Evolutionary conservation across 257 asterid genomes (phyloP).

Genomic region (Solanum medicagineum): DNA sequence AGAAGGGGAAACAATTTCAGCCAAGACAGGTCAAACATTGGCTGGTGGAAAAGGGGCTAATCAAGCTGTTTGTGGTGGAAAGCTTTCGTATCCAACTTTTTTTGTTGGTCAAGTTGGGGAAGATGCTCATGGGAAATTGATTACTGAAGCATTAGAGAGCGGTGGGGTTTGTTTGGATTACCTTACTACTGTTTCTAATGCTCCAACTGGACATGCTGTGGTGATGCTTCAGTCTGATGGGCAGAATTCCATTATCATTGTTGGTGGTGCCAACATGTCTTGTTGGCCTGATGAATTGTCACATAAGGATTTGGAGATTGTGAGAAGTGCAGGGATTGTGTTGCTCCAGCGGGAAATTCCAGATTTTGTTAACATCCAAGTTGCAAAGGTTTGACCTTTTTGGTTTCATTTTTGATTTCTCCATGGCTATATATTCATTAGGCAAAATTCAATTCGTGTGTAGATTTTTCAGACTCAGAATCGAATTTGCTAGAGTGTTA

Average conservation of each 20-base stretch:
- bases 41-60: conserved; percentile 98
- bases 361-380: conserved; percentile 71
- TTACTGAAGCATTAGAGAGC: conserved; percentile 44
- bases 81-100: conserved; percentile 56
- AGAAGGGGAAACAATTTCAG: conserved; percentile 84
- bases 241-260: conserved; percentile 79
- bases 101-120: conserved; percentile 83
- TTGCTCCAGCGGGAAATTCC: conserved; percentile 98
- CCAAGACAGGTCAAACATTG: conserved; percentile 62
- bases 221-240: conserved; percentile 88
- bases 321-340: conserved; percentile 71
- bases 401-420: background rate
- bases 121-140: conserved; percentile 82
- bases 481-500: background rate
- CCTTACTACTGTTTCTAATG: conserved; percentile 35
- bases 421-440: background rate
- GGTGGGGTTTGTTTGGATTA: conserved; percentile 65
- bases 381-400: conserved; percentile 68
- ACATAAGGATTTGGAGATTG: conserved; percentile 46
- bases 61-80: conserved; percentile 88
- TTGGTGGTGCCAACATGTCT: conserved; percentile 87
- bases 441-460: background rate
- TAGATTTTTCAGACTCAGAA: background rate
- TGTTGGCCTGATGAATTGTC: conserved; percentile 62
- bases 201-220: conserved; percentile 92